Evolutionary conservation across 1,284 basidiomycete species (phyloP), one percentile per base, ranked within the genome.

Genomic region (Cystobasidium pallidum): DNA sequence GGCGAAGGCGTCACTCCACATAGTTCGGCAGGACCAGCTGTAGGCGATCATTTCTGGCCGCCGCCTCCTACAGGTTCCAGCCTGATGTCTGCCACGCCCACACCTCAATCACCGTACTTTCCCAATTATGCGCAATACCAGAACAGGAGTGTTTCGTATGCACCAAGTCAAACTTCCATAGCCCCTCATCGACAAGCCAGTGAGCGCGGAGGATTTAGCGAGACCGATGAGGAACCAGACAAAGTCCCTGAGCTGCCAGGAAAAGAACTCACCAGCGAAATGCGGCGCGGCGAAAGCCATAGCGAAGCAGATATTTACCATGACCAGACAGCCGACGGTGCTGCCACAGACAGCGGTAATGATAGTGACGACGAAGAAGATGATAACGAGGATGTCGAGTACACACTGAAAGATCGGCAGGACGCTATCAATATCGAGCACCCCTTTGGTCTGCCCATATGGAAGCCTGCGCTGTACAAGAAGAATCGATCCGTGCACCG

Each of bases 401-500:
- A 98, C 77, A 99, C 95, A 0, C 83, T 99, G 76, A 94, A 91
- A 82, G 94, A 98, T 78, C 88, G 96, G 34, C 96, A 99, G 81
- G 97, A 96, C 55, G 85, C 85, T 77, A 96, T 99, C 81, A 99
- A 99, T 82, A 94, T 97, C 80, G 93, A 97, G 80, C 96, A 99
- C 82, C 96, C 96, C 7, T 99, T 99, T 81, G 96, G 96, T 85
- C 86, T 99, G 76, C 96, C 93, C 55, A 98, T 99, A 80, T 99
- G 96, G 96, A 99, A 99, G 82, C 96, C 96, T 15, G 96, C 96
- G 0, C 82, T 99, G 66, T 99, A 99, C 87, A 95, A 96, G 83
- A 99, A 99, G 81, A 91, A 91, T 32, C 89, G 96, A 58, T 94
- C 94, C 1, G 91, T 99, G 76, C 97, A 95, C 52, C 90, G 94